A percentile compares a stretch with the other conserved stretches of the same genome.
Conservation (phyloP, 495 filamentous ascomycete species). For the Gamarada debralockiae region DNA sequence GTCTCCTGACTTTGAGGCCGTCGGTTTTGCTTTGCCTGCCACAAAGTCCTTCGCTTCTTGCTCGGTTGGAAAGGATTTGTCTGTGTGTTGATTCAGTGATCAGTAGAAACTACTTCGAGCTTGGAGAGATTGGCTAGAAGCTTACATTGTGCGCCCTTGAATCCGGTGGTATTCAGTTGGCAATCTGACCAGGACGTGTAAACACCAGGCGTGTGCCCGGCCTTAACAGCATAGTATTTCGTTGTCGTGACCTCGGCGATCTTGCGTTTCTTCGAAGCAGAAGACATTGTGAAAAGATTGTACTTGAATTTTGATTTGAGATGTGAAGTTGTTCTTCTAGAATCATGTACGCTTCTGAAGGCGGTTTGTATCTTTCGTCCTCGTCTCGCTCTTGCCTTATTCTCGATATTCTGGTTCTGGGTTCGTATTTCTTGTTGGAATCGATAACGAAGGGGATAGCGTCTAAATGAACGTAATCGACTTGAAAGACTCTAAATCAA, state of each 20-base stretch:
- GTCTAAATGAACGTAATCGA: not conserved
- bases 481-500: not conserved
- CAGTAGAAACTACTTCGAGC: not conserved
- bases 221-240: constrained; percentile 87
- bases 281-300: constrained; percentile 10
- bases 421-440: too few relatives aligned
- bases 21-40: constrained; percentile 49
- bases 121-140: constrained; percentile 18
- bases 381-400: too few relatives aligned
- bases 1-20: constrained; percentile 22
- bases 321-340: not conserved
- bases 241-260: constrained; percentile 38
- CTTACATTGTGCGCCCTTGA: constrained; percentile 77
- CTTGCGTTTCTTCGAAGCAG: constrained; percentile 54
- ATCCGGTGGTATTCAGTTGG: constrained; percentile 77
- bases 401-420: too few relatives aligned
- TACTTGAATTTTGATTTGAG: not conserved
- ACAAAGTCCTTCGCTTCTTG: constrained; percentile 78
- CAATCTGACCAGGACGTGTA: constrained; percentile 83
- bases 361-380: too few relatives aligned
- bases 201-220: constrained; percentile 76
- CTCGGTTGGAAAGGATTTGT: constrained; percentile 76
- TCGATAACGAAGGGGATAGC: not conserved
- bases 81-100: constrained; percentile 35
- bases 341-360: too few relatives aligned